Evolutionary conservation across 352 stramenopile species (phyloP), one percentile per base, ranked within the genome.

Genomic region (Globisporangium megalacanthum): DNA sequence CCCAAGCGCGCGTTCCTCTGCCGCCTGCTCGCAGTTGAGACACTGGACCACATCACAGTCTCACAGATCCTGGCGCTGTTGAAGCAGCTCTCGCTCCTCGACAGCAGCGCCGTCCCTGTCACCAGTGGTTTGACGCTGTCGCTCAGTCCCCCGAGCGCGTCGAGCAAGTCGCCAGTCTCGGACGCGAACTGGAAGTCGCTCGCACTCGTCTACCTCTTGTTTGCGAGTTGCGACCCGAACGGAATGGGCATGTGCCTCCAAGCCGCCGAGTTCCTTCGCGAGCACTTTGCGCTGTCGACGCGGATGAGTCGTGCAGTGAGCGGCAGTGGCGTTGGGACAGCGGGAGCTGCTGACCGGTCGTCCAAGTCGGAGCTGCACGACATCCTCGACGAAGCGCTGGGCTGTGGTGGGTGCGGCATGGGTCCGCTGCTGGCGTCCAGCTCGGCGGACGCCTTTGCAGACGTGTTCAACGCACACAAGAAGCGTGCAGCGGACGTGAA

Each of bases 221-320:
- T 90, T 20, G 80, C 84, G 22, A 88, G 77, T 20, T 92, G 79
- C 63, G 80, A 94, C 60, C 80, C 82, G 17, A 88, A 86, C 46
- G 82, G 83, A 3, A 81, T 75, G 65, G 80, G 84, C 1, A 92
- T 94, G 80, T 87, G 77, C 39, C 54, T 79, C 15, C 72, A 77
- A 33, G 72, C 76, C 10, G 80, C 84, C 36, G 77, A 88, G 56
- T 94, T 94, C 61, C 64, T 94, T 5, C 82, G 85, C 31, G 78
- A 89, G 42, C 77, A 81, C 44, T 83, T 73, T 53, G 59, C 45
- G 4, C 50, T 63, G 14, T 14, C 31, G 41, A 22, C 13, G 35
- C 62, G 19, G 19, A 55, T 37, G 36, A 59, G 35, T 49, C 52
- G 50, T 19, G 41, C 20, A 22, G 44, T 25, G 19, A 64, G 58